Base-by-base conservation (phyloP, 768 basidiomycete species). In the Tremella fuciformis region DNA sequence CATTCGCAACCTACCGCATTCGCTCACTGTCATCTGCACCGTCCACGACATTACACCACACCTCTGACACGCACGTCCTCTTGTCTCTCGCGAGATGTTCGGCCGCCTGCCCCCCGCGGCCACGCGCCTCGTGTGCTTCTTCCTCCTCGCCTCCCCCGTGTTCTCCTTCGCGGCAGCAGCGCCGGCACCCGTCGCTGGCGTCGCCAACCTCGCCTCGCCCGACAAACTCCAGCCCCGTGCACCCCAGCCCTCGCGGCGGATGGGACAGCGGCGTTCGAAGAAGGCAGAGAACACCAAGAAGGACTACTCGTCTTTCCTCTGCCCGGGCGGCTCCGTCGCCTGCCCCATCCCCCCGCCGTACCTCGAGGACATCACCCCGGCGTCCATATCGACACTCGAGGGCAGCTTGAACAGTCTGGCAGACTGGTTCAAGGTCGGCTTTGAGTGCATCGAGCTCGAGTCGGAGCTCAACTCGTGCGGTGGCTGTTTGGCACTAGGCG, bases 361-460 rank as follows among this genome's bases (percentile, higher is more conserved):
- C 21, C 19, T 63, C 41, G 64, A 57, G n/a, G 44, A 67, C 3
- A 55, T 69, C 19, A 62, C 70, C 19, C 57, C 60, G 2, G 66
- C 63, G 37, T 56, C 62, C 0, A 58, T 63, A 11, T 59, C 56
- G 8, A 63, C 59, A 38, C 57, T 75, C 26, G 65, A 69, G 16
- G 46, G 16, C 15, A 56, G 63, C 38, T 56, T 78, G 46, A 65
- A 69, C 26, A 65, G 58, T 11, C 46, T 78, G 38, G 70, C 72
- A 34, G 73, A 75, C 55, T 78, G 77, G 76, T 76, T 78, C 67
- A 74, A 64, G 48, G 58, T 74, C 22, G 77, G 76, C 13, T 78
- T 78, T 59, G 77, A 78, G 57, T 78, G 77, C 53, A 57, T 77
- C 34, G 76, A 77, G 34, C 49, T 73, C n/a, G 71, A 68, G 21